phyloP scores from a whole-genome alignment of 2,329 filamentous ascomycete species.

The Dryadomyces quercivorus region DNA sequence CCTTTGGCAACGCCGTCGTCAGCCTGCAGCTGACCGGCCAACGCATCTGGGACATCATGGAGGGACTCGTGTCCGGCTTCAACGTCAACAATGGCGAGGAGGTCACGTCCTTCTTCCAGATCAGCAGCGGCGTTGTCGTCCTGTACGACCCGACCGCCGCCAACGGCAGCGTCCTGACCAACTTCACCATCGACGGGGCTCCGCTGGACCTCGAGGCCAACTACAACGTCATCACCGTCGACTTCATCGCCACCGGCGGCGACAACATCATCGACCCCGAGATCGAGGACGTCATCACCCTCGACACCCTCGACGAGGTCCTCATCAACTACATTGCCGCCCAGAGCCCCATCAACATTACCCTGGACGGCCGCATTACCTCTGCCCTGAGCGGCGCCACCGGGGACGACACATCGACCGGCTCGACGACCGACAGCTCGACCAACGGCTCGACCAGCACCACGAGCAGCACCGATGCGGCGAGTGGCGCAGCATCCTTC shows the following conservation, averaged over 20 bases:
- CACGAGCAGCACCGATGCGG: background rate
- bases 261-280: slow-evolving; percentile 30
- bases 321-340: slow-evolving; percentile 3
- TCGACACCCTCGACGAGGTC: slow-evolving; percentile 5
- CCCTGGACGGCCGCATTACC: slow-evolving; percentile 7
- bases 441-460: no score
- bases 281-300: background rate
- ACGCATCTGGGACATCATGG: slow-evolving; percentile 43
- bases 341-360: slow-evolving; percentile 4
- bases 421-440: background rate
- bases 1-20: slow-evolving; percentile 53
- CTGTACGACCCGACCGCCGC: slow-evolving; percentile 41
- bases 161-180: slow-evolving; percentile 37
- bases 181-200: slow-evolving; percentile 35
- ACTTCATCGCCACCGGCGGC: slow-evolving; percentile 50
- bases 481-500: background rate
- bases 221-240: slow-evolving; percentile 49
- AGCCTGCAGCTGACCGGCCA: slow-evolving; percentile 41
- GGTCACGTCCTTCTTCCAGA: slow-evolving; percentile 38
- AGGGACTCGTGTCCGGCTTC: slow-evolving; percentile 42
- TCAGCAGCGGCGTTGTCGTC: slow-evolving; percentile 43
- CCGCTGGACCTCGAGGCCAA: slow-evolving; percentile 29
- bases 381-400: no score
- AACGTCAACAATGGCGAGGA: slow-evolving; percentile 36
- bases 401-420: background rate